Evolutionary conservation across 768 basidiomycete species (phyloP), one percentile per base, ranked within the genome.

Genomic region (Galerina sulciceps): DNA sequence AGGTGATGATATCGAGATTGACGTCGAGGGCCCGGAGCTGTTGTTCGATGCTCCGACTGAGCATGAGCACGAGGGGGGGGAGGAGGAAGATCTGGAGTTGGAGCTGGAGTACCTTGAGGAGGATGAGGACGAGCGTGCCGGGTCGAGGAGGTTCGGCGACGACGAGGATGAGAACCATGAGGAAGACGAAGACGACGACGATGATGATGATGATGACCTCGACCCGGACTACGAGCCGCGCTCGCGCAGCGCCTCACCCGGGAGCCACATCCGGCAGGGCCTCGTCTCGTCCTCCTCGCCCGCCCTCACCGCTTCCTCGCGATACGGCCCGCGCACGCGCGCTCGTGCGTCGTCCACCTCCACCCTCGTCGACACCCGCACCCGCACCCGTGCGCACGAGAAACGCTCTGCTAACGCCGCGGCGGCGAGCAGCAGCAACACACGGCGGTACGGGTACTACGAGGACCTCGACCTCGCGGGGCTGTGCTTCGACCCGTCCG

Each of bases 401-500:
- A 22, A 20, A 38, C 15, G 23, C 11, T 38, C 51, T 15, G 40
- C 36, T 20, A 23, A 6, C 31, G n/a, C 34, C 26, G 4, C 52
- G 6, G 26, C 26, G 6, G 23, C 49, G 26, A 26, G 6, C 45
- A n/a, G 17, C 31, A 31, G 23, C 14, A 10, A 11, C 6, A 11
- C 47, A 6, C 18, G 55, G 20, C 5, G 38, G 43, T 47, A 46
- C 35, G 55, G 55, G 18, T 56, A 56, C 35, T 41, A 40, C 23
- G 55, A 57, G 13, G 55, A 50, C 22, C 47, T 57, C 17, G 71
- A 74, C 48, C 65, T 74, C 40, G 73, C 69, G 0, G 73, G 73
- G 10, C 38, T 73, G 26, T 74, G 73, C 47, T 71, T 71, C 55
- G 71, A 73, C 51, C 73, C 73, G 18, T 65, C 64, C 48, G 71